Evolutionary conservation across 2,329 filamentous ascomycete genomes (phyloP), one percentile per base, ranked within the genome.

Genomic region (Ascochyta fabae): DNA sequence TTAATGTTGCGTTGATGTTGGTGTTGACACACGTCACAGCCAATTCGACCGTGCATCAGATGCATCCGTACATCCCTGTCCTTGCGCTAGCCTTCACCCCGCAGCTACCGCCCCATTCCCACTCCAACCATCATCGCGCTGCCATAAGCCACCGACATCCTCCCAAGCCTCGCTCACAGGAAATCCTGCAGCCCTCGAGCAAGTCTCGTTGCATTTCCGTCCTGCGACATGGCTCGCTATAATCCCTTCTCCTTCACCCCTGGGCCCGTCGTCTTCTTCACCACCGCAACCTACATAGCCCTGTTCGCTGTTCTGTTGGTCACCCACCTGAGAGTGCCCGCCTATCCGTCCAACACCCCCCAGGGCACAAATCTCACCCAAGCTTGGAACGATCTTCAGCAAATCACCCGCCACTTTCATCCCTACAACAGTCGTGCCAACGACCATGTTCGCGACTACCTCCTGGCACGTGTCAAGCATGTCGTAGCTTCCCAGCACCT

Each of bases 361-460:
- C 70, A 79, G 8, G 92, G 92, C 16, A 79, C 96, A 68, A 91
- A 96, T 68, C 78, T 98, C 48, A 89, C 88, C 2, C 87, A 96
- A 76, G 92, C 94, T 34, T 98, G 93, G 93, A 77, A 82, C 12
- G 93, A 98, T 71, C 81, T 99, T 29, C 86, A 92, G 58, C 79
- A 82, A 51, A 82, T 99, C 44, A 94, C 89, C 31, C 82, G 82
- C 60, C 81, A 83, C 1, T 95, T 90, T 71, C 95, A 96, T 72
- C 94, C 95, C 0, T 96, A 91, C 79, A 97, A 96, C 77, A 93
- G 89, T 64, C 88, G 83, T 56, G 82, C 85, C 57, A 98, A 97
- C 72, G 93, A 96, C 65, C 80, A 86, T 23, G 87, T 97, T 31
- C 87, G 91, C 58, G 79, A 85, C 31, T 97, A 89, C 82, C 79